Conservation (phyloP, 2,329 filamentous ascomycete species). For the Ophiostoma sp. region DNA sequence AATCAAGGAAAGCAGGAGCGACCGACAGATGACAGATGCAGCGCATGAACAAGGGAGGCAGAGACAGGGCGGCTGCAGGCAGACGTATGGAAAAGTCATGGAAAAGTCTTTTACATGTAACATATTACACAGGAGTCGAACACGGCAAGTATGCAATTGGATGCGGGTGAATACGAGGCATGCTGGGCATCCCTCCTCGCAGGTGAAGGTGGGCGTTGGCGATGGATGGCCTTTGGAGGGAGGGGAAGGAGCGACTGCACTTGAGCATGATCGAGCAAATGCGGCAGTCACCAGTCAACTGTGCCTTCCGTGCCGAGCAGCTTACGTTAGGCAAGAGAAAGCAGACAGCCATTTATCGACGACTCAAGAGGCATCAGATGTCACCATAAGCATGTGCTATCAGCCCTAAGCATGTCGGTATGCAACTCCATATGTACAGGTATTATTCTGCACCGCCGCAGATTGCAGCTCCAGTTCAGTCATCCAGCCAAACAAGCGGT, state of each 20-base stretch:
- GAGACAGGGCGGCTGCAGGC: conserved; percentile 6
- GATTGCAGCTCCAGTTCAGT: neutral
- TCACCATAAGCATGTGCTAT: neutral
- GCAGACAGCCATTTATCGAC: neutral
- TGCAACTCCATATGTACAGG: neutral
- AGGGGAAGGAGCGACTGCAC: neutral
- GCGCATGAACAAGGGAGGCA: neutral
- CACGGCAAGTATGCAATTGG: conserved; percentile 5
- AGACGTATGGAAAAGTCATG: neutral
- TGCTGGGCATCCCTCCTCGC: neutral
- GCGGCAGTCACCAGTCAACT: neutral
- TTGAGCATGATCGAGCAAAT: neutral
- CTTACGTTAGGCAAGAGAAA: neutral
- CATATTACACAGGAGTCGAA: conserved; percentile 3
- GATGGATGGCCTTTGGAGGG: neutral
- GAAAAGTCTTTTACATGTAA: neutral
- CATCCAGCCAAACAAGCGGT: neutral
- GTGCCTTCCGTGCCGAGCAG: neutral
- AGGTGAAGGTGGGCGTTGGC: neutral
- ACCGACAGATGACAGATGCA: neutral
- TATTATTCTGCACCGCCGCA: neutral
- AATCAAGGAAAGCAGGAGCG: neutral
- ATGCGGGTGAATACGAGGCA: neutral
- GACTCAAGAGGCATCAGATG: neutral
- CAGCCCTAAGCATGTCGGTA: neutral